Percentiles rank a stretch among this genome's conserved stretches.
Conservation (phyloP, 495 filamentous ascomycete species). For the Zalerion maritima region DNA sequence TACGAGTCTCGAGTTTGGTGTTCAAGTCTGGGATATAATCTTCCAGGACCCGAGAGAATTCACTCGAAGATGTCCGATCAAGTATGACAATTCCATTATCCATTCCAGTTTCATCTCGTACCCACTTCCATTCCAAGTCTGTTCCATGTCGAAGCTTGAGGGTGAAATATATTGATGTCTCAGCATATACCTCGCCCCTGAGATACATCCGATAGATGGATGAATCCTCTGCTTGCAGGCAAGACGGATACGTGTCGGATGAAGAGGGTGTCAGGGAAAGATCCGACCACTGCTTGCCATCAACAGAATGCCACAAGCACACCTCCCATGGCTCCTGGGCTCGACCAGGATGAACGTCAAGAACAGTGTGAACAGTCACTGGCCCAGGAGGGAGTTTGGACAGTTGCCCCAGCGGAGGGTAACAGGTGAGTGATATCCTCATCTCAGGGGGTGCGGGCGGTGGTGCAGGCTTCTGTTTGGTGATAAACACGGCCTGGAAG, state of each 20-base stretch:
- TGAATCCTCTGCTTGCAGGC: conserved; percentile 19
- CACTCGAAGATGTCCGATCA: conserved; percentile 10
- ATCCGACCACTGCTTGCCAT: conserved; percentile 33
- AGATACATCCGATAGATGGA: conserved; percentile 28
- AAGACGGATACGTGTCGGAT: conserved; percentile 19
- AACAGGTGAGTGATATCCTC: conserved; percentile 23
- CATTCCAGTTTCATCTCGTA: conserved; percentile 42
- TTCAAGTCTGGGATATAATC: conserved; percentile 48
- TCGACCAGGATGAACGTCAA: conserved; percentile 47
- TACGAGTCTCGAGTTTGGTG: conserved; percentile 38
- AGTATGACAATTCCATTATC: conserved; percentile 51
- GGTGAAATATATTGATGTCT: conserved; percentile 48
- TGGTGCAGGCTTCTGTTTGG: conserved; percentile 8
- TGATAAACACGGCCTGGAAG: conserved; percentile 10
- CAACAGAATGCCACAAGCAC: conserved; percentile 60
- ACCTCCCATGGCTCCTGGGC: conserved; percentile 52
- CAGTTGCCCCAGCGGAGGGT: conserved; percentile 57
- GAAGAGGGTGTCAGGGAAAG: conserved; percentile 23
- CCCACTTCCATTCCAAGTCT: conserved; percentile 58
- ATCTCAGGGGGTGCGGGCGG: conserved; percentile 8
- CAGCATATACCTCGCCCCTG: conserved; percentile 24
- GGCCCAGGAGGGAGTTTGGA: conserved; percentile 37
- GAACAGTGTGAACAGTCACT: conserved; percentile 51
- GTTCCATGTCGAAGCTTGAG: conserved; percentile 50
- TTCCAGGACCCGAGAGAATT: conserved; percentile 28